Evolutionary conservation across 352 stramenopile genomes (phyloP).

Genomic region (Plasmopara halstedii): DNA sequence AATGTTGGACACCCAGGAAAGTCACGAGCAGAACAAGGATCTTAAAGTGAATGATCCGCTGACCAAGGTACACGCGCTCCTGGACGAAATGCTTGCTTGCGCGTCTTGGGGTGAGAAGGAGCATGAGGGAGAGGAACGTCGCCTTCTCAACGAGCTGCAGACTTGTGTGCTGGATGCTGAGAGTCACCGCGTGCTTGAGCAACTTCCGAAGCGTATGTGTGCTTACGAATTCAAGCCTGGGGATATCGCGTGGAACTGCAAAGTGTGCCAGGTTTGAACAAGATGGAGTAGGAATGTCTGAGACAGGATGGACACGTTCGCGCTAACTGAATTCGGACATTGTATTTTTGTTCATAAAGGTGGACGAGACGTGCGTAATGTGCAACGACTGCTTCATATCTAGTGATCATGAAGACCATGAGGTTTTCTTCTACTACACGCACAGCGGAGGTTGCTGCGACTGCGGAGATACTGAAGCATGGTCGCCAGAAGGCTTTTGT

Average conservation of each 20-base stretch:
- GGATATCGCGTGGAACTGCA: conserved; percentile 97
- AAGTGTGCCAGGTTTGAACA: conserved; percentile 62
- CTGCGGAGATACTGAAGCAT: conserved; percentile 96
- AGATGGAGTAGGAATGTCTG: conserved; percentile 1
- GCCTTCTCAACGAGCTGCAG: conserved; percentile 44
- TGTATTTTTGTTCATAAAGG: conserved; percentile 43
- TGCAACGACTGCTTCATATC: conserved; percentile 97
- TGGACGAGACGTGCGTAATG: conserved; percentile 93
- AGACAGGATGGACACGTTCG: not conserved
- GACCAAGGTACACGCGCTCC: conserved; percentile 31
- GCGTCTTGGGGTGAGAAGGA: conserved; percentile 48
- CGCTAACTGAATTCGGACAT: conserved; percentile 2
- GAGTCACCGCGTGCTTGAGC: conserved; percentile 35
- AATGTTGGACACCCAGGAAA: conserved; percentile 3
- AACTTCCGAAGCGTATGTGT: conserved; percentile 83
- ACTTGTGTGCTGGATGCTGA: conserved; percentile 50
- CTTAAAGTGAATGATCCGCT: conserved; percentile 2
- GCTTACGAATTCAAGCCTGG: conserved; percentile 92
- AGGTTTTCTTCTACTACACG: conserved; percentile 93
- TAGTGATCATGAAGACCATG: conserved; percentile 90
- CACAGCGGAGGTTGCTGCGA: conserved; percentile 96
- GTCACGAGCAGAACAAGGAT: conserved; percentile 9
- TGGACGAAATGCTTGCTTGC: conserved; percentile 46
- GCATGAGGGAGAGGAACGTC: conserved; percentile 38
- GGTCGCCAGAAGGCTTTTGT: conserved; percentile 93